phyloP scores from a whole-genome alignment of 805 yeast genomes.

The Myxozyma sirexii region DNA sequence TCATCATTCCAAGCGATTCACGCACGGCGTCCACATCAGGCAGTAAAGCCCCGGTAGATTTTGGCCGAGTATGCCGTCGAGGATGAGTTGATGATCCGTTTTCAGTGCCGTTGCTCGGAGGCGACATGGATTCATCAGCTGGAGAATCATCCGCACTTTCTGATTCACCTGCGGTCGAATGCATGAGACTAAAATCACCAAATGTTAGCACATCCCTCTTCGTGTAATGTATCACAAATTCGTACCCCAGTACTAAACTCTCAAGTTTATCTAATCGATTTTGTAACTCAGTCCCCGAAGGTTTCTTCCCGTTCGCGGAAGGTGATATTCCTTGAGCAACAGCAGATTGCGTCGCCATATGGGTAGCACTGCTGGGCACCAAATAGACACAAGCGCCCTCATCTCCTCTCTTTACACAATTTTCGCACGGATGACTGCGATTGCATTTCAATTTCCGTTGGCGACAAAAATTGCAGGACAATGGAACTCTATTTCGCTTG shows the following conservation, averaged over 20 bases:
- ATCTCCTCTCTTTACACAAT: constrained; percentile 39
- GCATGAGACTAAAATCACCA: constrained; percentile 18
- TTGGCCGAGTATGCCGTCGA: neutral
- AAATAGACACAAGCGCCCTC: constrained; percentile 31
- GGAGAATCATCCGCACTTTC: constrained; percentile 25
- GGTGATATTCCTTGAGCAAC: constrained; percentile 13
- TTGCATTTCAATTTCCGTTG: constrained; percentile 43
- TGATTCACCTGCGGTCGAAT: constrained; percentile 16
- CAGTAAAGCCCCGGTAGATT: constrained; percentile 14
- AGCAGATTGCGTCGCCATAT: constrained; percentile 8
- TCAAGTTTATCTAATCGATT: constrained; percentile 40
- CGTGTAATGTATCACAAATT: neutral
- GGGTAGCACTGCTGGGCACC: constrained; percentile 15
- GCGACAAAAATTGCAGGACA: constrained; percentile 42
- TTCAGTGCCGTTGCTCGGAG: neutral
- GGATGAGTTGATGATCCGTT: neutral
- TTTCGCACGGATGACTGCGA: constrained; percentile 42
- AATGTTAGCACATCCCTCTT: neutral
- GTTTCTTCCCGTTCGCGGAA: constrained; percentile 10
- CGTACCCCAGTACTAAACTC: constrained; percentile 36
- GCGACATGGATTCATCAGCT: constrained; percentile 8
- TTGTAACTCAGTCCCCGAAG: constrained; percentile 35
- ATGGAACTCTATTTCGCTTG: constrained; percentile 40
- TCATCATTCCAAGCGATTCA: constrained; percentile 43
- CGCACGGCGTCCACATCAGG: constrained; percentile 35